Evolutionary conservation across 2,329 filamentous ascomycete genomes (phyloP).

Genomic region (Chlorencoelia australis): DNA sequence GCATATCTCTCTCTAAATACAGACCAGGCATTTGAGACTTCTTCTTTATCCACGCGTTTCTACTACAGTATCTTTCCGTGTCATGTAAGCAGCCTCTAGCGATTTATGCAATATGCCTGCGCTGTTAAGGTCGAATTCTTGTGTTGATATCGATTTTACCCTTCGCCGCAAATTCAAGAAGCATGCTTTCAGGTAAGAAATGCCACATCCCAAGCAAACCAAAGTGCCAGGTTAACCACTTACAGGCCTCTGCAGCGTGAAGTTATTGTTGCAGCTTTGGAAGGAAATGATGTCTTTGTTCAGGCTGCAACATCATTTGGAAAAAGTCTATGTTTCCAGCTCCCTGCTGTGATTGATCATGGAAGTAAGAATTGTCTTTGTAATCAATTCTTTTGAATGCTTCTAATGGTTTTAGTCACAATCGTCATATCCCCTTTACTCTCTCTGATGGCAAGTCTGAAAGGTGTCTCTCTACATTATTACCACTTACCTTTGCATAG

Average conservation of each 20-base stretch:
- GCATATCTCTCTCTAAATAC: too few species aligned
- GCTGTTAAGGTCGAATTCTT: conserved; percentile 37
- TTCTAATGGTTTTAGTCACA: conserved; percentile 49
- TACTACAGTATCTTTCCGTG: too few species aligned
- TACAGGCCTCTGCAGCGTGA: conserved; percentile 72
- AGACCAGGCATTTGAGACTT: too few species aligned
- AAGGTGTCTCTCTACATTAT: too few species aligned
- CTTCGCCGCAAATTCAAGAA: conserved; percentile 66
- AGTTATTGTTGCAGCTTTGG: conserved; percentile 72
- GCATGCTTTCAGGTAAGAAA: conserved; percentile 52
- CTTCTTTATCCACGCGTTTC: too few species aligned
- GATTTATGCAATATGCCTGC: conserved; percentile 21
- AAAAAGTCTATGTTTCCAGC: conserved; percentile 86
- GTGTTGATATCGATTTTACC: conserved; percentile 63
- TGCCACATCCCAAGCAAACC: neutral
- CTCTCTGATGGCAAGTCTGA: conserved; percentile 65
- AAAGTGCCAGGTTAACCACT: conserved; percentile 7
- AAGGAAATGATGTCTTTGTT: conserved; percentile 82
- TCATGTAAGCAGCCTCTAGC: too few species aligned
- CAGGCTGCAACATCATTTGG: conserved; percentile 88
- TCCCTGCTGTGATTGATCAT: conserved; percentile 78
- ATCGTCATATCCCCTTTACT: conserved; percentile 84
- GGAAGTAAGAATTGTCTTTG: conserved; percentile 52
- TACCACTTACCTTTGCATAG: conserved; percentile 35
- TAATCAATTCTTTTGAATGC: conserved; percentile 1